Base-by-base conservation (phyloP, 1,139 yeast genomes). In the Pichia sp. region DNA sequence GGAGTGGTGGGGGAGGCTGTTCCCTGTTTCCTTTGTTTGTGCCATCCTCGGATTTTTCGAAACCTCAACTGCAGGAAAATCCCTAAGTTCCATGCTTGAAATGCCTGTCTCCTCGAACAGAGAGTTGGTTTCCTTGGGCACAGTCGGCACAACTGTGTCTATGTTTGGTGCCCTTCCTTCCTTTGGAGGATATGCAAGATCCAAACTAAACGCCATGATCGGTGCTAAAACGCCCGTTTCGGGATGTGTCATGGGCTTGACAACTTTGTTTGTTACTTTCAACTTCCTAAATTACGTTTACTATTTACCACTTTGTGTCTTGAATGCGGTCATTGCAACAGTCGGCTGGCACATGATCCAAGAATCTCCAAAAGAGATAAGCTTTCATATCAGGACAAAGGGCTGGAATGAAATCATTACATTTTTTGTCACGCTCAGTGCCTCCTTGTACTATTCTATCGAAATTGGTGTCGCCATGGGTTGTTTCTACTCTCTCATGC, bases 181-280 rank as follows among this genome's bases (percentile, higher is more conserved):
- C 0, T 92, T 92, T 75, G 99, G 99, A 2, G 98, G 99, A 0
- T 93, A 93, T 66, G 98, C 97, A 1, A 79, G 99, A 67, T 85
- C 95, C 41, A 92, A 88, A 65, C 84, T 93, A 56, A 93, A 92
- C 70, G 88, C 93, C 1, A 75, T 90, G 48, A 84, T 93, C 10
- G 92, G 92, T 8, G 98, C 96, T 0, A 82, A 82, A 61, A 87
- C 97, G 0, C 93, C 95, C 5, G 75, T 87, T 70, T 81, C 95
- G 46, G 96, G 96, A 0, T 82, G 84, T 2, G 80, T 89, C 6
- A 86, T 92, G 85, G 95, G 96, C 0, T 34, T 80, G 0, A 76
- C 85, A 15, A 85, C 97, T 0, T 69, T 90, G 46, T 62, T 88
- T 15, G 83, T 90, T 3, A 81, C 88, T 1, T 74, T 76, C 45